Evolutionary conservation across 2,329 filamentous ascomycete species (phyloP), one percentile per base, ranked within the genome.

Genomic region (Colletotrichum coccodes): DNA sequence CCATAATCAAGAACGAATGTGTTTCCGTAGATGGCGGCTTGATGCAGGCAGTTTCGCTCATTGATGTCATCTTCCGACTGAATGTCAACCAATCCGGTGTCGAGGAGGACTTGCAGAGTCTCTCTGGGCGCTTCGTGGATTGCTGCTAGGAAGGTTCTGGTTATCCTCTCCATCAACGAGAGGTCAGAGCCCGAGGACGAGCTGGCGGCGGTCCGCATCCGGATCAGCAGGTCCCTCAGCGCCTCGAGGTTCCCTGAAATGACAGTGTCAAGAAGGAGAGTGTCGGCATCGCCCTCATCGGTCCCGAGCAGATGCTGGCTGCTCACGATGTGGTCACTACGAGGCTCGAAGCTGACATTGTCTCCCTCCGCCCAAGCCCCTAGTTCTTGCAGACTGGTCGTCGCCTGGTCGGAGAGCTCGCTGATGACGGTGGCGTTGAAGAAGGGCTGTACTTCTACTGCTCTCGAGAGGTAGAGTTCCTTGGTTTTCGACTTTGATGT

Each of bases 401-500:
- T 98, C 9, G 96, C 96, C 82, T 97, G 94, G 73, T 99, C 96
- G 5, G 96, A 98, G 12, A 99, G 87, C 76, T 97, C 95, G 80
- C 95, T 97, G 76, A 99, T 97, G 74, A 98, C 94, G 72, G 97
- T 94, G 52, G 95, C 91, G 80, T 99, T 98, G 87, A 98, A 99
- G 80, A 97, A 98, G 7, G 96, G 96, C 76, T 98, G 96, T 8
- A 98, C 95, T 80, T 99, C 96, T 71, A 99, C 95, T 9, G 96
- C 96, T 69, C 96, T 89, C 11, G 97, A 97, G 40, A 99, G 90
- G 78, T 98, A 99, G 46, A 98, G 88, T 82, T 98, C 96, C 80
- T 99, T 99, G 68, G 96, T 98, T 80, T 95, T 95, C 59, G 95
- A 98, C 87, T 98, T 99, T 73, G 95, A 98, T 1, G 95, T 98